Evolutionary conservation across 352 stramenopile species (phyloP).

Genomic region (Halophytophthora batemanensis): DNA sequence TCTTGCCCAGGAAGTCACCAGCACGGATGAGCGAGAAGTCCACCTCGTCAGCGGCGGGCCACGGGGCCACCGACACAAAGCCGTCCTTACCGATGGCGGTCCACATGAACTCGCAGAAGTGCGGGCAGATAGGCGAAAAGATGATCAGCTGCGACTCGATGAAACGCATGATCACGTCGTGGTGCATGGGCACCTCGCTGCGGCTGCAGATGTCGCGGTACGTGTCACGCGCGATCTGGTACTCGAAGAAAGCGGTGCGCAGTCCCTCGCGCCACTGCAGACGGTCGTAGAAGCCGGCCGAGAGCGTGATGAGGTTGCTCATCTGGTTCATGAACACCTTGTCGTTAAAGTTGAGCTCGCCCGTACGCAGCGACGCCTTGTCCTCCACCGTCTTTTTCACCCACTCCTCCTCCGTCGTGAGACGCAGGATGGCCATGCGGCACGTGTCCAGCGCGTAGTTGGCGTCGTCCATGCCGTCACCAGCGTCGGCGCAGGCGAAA

Average conservation of each 20-base stretch:
- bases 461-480: constrained; percentile 97
- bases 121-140: constrained; percentile 95
- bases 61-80: constrained; percentile 88
- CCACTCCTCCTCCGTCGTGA: constrained; percentile 98
- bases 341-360: constrained; percentile 90
- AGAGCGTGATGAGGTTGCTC: constrained; percentile 92
- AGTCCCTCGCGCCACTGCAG: constrained; percentile 97
- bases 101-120: constrained; percentile 94
- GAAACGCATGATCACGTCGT: constrained; percentile 92
- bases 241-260: constrained; percentile 98
- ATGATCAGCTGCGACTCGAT: constrained; percentile 92
- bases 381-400: constrained; percentile 92
- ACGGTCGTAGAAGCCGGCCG: constrained; percentile 83
- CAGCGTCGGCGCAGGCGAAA: constrained; percentile 97
- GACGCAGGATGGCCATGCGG: constrained; percentile 95
- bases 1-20: constrained; percentile 92
- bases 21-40: constrained; percentile 92
- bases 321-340: constrained; percentile 97
- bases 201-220: constrained; percentile 96
- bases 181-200: constrained; percentile 88
- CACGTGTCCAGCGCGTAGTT: constrained; percentile 98
- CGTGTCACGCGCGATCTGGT: constrained; percentile 96
- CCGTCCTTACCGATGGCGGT: constrained; percentile 90
- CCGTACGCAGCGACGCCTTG: constrained; percentile 77
- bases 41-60: constrained; percentile 83